Conservation (phyloP, 768 basidiomycete genomes). For the Leccinum incarnatum region DNA sequence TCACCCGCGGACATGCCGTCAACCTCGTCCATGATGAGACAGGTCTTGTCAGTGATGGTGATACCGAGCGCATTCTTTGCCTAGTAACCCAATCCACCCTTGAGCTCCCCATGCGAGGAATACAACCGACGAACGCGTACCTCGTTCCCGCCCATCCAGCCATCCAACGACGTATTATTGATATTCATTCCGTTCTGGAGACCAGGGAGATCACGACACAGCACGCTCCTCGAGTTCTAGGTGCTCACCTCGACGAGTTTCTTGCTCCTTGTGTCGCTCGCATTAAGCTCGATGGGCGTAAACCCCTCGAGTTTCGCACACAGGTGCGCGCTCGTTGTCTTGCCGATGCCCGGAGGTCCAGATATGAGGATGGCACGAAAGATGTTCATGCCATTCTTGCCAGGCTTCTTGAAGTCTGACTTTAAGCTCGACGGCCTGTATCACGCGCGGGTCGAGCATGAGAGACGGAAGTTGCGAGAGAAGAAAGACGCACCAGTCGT, state of each 20-base stretch:
- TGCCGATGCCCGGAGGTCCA: slow-evolving; percentile 95
- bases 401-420: slow-evolving; percentile 87
- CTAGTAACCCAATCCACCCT: slow-evolving; percentile 25
- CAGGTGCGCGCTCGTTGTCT: slow-evolving; percentile 94
- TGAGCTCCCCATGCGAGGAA: not conserved
- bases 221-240: not conserved
- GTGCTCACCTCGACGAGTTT: slow-evolving; percentile 82
- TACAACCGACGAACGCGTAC: slow-evolving; percentile 40
- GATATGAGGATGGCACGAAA: slow-evolving; percentile 88
- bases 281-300: slow-evolving; percentile 93
- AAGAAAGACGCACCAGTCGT: slow-evolving; percentile 64
- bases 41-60: slow-evolving; percentile 71
- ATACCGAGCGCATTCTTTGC: slow-evolving; percentile 68
- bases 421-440: slow-evolving; percentile 72
- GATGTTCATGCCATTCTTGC: slow-evolving; percentile 83
- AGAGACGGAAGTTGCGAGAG: not conserved
- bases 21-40: slow-evolving; percentile 99
- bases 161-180: slow-evolving; percentile 84
- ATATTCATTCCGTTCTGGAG: slow-evolving; percentile 83
- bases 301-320: slow-evolving; percentile 89
- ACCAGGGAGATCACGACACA: not conserved
- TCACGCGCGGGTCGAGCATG: not conserved
- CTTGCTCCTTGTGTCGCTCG: slow-evolving; percentile 93
- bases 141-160: slow-evolving; percentile 65
- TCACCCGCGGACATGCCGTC: slow-evolving; percentile 99